These are phyloP conservation scores for Fallopia convolvulus DNA, from an alignment of 148 eudicot species.

Conservation along the genomic window DNA sequence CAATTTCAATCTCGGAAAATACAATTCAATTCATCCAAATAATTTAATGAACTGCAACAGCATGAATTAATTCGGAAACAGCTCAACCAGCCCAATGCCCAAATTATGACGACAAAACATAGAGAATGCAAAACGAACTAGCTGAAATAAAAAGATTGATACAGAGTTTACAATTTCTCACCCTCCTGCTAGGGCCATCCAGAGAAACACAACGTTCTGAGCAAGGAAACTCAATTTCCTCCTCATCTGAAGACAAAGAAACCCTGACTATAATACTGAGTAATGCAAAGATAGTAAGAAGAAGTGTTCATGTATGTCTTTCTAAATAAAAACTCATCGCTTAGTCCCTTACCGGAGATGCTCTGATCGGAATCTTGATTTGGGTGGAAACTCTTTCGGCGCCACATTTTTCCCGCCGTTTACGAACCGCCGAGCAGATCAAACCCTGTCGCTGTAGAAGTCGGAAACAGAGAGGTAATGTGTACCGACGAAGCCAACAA, in stretches of 20 bases:
- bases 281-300: background rate
- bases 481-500: background rate
- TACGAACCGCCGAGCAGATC: background rate
- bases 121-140: background rate
- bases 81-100: background rate
- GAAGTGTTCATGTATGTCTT: background rate
- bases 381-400: background rate
- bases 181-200: background rate
- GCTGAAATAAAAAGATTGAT: background rate
- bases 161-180: background rate
- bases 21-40: background rate
- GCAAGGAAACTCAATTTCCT: background rate
- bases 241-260: background rate
- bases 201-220: background rate
- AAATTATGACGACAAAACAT: background rate
- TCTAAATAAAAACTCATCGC: background rate
- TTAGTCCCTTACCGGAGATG: background rate
- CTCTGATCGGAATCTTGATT: background rate
- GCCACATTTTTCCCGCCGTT: constrained; percentile 3
- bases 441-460: background rate
- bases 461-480: background rate
- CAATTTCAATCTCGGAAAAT: background rate
- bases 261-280: background rate
- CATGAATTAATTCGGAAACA: background rate
- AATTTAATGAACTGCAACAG: background rate